Conservation (phyloP, 2,329 filamentous ascomycete genomes). For the Sporothrix luriei region DNA sequence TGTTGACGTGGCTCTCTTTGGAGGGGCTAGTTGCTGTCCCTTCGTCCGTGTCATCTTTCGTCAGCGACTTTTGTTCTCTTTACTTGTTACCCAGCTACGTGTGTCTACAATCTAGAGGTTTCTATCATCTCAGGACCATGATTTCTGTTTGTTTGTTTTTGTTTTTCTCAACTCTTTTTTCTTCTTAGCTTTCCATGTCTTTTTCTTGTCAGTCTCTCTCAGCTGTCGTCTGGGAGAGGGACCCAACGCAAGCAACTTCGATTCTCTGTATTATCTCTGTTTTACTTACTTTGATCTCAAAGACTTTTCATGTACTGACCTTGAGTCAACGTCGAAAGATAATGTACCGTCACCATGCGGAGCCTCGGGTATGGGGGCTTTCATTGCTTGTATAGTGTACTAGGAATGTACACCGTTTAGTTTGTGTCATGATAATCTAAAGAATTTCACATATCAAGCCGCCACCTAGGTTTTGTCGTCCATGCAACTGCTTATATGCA, state of each 20-base stretch:
- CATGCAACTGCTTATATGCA: background rate
- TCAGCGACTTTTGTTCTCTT: background rate
- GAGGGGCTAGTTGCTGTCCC: no score
- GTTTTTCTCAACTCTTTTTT: background rate
- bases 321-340: background rate
- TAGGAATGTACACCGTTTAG: constrained; percentile 5
- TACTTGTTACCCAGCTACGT: constrained; percentile 4
- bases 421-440: constrained; percentile 6
- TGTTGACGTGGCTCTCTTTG: background rate
- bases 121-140: constrained; percentile 17
- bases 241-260: background rate
- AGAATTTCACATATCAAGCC: background rate
- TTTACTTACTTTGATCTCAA: background rate
- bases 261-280: constrained; percentile 1
- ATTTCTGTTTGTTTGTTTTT: background rate
- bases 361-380: background rate
- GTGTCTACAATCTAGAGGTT: constrained; percentile 1
- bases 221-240: background rate
- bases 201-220: background rate
- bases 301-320: constrained; percentile 4
- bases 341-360: background rate
- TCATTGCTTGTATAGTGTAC: constrained; percentile 6
- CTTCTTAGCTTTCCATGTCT: background rate
- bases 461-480: background rate
- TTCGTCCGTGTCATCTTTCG: background rate